These are phyloP conservation scores for Pleurotus platypus DNA, from an alignment of 768 basidiomycete genomes.

Conservation along the genomic window DNA sequence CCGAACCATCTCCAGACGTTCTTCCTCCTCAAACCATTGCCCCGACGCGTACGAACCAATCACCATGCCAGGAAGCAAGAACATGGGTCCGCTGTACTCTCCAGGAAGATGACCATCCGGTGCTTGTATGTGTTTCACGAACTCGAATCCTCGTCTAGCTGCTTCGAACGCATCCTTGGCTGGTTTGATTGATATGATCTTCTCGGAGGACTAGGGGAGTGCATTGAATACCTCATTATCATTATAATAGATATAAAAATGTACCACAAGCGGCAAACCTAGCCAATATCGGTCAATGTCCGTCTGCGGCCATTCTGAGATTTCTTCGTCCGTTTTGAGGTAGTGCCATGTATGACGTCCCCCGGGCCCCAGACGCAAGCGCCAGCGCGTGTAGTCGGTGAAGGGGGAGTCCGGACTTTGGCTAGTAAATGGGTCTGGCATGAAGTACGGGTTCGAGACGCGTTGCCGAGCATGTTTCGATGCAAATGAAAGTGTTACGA, in stretches of 20 bases:
- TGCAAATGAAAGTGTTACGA: no score
- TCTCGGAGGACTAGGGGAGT: constrained; percentile 49
- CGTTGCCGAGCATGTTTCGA: no score
- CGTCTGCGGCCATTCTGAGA: constrained; percentile 70
- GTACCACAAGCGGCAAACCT: constrained; percentile 60
- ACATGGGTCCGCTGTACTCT: constrained; percentile 93
- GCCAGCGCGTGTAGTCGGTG: constrained; percentile 81
- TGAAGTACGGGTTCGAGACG: not conserved
- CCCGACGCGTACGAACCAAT: constrained; percentile 91
- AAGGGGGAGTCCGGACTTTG: constrained; percentile 36
- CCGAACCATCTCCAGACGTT: constrained; percentile 85
- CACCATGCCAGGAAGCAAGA: constrained; percentile 82
- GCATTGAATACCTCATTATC: no score
- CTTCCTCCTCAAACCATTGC: constrained; percentile 73
- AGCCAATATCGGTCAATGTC: constrained; percentile 87
- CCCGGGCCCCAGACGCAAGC: constrained; percentile 70
- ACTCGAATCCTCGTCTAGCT: constrained; percentile 82
- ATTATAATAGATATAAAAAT: not conserved
- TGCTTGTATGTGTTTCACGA: constrained; percentile 87
- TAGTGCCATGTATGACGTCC: constrained; percentile 89
- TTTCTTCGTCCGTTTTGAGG: constrained; percentile 54
- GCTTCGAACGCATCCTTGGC: constrained; percentile 70
- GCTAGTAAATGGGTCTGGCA: not conserved
- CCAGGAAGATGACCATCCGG: constrained; percentile 93
- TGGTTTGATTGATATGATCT: constrained; percentile 41